These are phyloP conservation scores for Oemleria cerasiformis DNA, from an alignment of 306 rosid species.

Conservation along the genomic window DNA sequence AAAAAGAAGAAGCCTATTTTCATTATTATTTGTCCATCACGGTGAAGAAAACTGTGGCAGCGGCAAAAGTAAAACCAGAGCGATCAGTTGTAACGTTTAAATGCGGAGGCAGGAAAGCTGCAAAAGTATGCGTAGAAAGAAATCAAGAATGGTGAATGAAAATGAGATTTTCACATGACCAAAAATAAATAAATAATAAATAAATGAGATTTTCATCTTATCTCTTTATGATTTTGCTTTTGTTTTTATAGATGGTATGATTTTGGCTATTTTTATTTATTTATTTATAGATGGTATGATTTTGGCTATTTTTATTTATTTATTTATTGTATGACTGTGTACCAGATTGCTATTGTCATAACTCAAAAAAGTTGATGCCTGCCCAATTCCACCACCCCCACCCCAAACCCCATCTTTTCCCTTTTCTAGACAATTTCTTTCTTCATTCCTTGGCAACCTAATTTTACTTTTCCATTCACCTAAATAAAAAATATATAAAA, in stretches of 20 bases:
- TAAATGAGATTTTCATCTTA: conserved; percentile 23
- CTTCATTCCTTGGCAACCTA: conserved; percentile 78
- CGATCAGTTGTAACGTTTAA: conserved; percentile 12
- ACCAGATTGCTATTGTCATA: conserved; percentile 27
- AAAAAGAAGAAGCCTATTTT: neutral
- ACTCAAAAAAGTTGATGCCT: conserved; percentile 38
- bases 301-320: too few species aligned
- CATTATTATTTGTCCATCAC: neutral
- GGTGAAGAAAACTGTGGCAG: neutral
- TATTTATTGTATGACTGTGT: conserved; percentile 21
- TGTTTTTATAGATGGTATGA: conserved; percentile 15
- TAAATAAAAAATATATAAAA: conserved; percentile 26
- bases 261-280: neutral
- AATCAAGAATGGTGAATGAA: conserved; percentile 1
- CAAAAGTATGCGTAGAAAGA: conserved; percentile 23
- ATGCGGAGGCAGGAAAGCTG: conserved; percentile 35
- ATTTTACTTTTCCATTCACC: conserved; percentile 62
- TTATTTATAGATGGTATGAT: too few species aligned
- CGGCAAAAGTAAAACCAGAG: neutral
- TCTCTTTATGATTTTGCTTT: neutral
- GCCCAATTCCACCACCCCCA: conserved; percentile 36
- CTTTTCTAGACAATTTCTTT: conserved; percentile 49
- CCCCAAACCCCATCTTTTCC: conserved; percentile 47
- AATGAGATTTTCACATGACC: neutral
- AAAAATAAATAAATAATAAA: too few species aligned